phyloP scores from a whole-genome alignment of 768 basidiomycete genomes.

The Lactarius hatsudake region DNA sequence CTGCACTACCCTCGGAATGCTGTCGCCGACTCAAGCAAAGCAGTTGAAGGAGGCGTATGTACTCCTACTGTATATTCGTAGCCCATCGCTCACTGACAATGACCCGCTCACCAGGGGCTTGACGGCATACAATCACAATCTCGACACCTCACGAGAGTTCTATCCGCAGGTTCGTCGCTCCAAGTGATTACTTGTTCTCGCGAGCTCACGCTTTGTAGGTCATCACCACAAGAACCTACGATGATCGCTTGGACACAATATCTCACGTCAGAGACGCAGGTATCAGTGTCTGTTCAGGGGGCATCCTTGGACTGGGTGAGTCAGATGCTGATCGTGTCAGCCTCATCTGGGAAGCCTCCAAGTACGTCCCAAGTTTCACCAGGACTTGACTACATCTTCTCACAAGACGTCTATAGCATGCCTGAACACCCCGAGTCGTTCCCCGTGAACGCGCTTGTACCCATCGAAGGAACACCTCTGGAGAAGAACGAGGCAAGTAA shows the following conservation, averaged over 20 bases:
- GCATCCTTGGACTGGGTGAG: constrained; percentile 93
- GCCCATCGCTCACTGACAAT: constrained; percentile 5
- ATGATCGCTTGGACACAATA: constrained; percentile 90
- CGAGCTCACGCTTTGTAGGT: constrained; percentile 45
- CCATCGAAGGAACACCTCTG: constrained; percentile 91
- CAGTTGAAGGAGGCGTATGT: constrained; percentile 90
- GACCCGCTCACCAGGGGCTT: constrained; percentile 55
- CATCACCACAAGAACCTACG: constrained; percentile 92
- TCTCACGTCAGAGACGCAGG: constrained; percentile 89
- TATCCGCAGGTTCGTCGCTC: constrained; percentile 73
- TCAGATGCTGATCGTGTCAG: constrained; percentile 86
- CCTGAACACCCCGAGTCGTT: constrained; percentile 98
- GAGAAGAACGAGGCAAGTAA: constrained; percentile 77
- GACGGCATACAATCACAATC: constrained; percentile 98
- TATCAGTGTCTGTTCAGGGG: constrained; percentile 96
- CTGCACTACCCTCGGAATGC: constrained; percentile 97
- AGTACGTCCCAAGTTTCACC: constrained; percentile 48
- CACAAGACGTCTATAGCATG: constrained; percentile 51
- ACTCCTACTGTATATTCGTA: constrained; percentile 2
- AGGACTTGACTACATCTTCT: constrained; percentile 1
- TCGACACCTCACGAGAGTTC: constrained; percentile 96
- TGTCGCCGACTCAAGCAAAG: constrained; percentile 87
- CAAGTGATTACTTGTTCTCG: constrained; percentile 4
- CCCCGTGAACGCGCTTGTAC: constrained; percentile 96
- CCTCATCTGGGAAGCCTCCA: constrained; percentile 89